phyloP scores from a whole-genome alignment of 2,329 filamentous ascomycete genomes.

The Diaporthe vexans region DNA sequence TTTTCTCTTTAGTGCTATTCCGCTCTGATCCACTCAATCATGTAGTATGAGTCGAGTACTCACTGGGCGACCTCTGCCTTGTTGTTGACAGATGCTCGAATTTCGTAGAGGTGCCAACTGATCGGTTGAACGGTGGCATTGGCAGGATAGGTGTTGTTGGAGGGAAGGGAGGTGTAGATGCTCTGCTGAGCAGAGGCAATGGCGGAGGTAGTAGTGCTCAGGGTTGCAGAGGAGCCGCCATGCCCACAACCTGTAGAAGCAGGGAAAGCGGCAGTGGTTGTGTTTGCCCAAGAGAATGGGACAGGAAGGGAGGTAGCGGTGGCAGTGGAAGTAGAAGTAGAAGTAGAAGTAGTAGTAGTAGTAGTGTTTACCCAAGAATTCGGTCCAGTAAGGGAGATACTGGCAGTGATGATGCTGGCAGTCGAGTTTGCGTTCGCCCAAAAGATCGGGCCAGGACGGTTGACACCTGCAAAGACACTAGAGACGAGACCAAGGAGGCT shows the following conservation, averaged over 20 bases:
- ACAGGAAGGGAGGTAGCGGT: not conserved
- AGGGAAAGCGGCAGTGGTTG: not conserved
- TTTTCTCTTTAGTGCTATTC: not conserved
- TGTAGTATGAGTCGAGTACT: not conserved
- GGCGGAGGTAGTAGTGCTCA: not conserved
- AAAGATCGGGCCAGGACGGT: not conserved
- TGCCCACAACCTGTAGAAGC: too few species aligned
- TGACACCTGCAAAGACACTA: too few species aligned
- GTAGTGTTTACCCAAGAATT: too few species aligned
- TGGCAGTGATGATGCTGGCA: too few species aligned
- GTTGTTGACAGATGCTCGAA: slow-evolving; percentile 19
- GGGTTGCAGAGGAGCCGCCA: not conserved
- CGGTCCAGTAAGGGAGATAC: too few species aligned
- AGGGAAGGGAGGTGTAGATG: not conserved
- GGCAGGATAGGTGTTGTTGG: slow-evolving; percentile 10
- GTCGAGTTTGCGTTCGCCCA: not conserved
- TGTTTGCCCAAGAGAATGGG: not conserved
- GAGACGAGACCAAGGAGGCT: not conserved
- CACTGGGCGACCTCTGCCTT: not conserved
- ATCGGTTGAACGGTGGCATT: slow-evolving; percentile 4
- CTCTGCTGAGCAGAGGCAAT: not conserved
- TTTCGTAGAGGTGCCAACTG: slow-evolving; percentile 3
- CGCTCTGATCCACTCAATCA: too few species aligned
- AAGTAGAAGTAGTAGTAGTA: too few species aligned
- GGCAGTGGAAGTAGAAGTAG: too few species aligned